These are phyloP conservation scores for Colletotrichum salicis DNA, from an alignment of 2,329 filamentous ascomycete genomes.

Conservation along the genomic window DNA sequence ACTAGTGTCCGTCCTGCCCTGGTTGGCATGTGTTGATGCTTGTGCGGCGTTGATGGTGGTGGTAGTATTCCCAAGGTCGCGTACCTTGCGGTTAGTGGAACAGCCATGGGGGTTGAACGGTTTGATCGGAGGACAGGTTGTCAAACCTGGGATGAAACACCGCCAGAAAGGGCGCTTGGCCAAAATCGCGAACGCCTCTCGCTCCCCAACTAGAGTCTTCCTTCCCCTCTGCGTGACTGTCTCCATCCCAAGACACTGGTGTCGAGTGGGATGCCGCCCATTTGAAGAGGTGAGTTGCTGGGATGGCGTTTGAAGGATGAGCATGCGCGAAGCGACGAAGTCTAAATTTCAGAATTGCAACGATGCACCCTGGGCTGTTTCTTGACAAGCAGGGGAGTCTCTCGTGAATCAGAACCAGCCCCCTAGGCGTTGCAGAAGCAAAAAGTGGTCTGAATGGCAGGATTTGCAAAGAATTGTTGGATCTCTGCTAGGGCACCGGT, in stretches of 20 bases:
- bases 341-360: conserved; percentile 26
- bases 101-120: conserved; percentile 1
- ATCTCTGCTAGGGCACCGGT: conserved; percentile 9
- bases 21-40: background rate
- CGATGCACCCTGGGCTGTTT: conserved; percentile 24
- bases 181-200: conserved; percentile 18
- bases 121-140: conserved; percentile 30
- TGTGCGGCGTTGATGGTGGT: background rate
- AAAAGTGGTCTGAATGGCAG: conserved; percentile 2
- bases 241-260: background rate
- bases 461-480: background rate
- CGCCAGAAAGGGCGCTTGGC: conserved; percentile 15
- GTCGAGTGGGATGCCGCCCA: background rate
- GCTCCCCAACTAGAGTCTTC: background rate
- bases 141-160: conserved; percentile 36
- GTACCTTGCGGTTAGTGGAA: conserved; percentile 3
- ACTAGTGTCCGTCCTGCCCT: background rate
- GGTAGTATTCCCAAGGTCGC: background rate
- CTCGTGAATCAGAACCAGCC: conserved; percentile 11
- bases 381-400: conserved; percentile 18
- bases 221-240: background rate
- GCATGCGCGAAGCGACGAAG: conserved; percentile 25
- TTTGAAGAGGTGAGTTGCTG: background rate
- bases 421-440: conserved; percentile 8
- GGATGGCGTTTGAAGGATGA: conserved; percentile 6